A percentile compares a stretch with the other conserved stretches of the same genome.
Conservation (phyloP, 257 asterid genomes). For the Perilla frutescens region DNA sequence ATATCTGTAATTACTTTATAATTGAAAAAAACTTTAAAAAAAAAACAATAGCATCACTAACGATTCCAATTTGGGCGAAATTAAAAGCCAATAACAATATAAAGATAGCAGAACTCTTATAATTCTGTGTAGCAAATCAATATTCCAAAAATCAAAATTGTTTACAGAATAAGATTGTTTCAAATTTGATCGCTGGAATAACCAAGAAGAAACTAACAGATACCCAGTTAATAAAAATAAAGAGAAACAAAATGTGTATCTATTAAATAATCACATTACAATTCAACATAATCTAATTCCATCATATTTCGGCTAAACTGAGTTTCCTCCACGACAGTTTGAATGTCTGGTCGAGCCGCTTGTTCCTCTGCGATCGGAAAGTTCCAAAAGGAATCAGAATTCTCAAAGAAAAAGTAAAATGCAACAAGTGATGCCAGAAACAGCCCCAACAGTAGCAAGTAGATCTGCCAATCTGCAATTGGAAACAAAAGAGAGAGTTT, state of each 20-base stretch:
- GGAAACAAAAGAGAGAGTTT: slow-evolving; percentile 12
- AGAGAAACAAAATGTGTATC: not conserved
- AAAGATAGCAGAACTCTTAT: not conserved
- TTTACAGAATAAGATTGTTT: not conserved
- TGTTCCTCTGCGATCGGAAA: slow-evolving; percentile 59
- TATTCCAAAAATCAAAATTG: not conserved
- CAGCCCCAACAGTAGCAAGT: slow-evolving; percentile 75
- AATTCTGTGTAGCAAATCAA: not conserved
- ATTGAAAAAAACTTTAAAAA: no score
- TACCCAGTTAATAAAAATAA: not conserved
- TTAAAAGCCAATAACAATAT: no score
- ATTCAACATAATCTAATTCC: slow-evolving; percentile 41
- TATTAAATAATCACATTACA: not conserved
- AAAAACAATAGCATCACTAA: no score
- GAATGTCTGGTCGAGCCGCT: slow-evolving; percentile 52
- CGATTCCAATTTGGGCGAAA: no score
- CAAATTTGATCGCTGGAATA: not conserved
- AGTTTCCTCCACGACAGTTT: slow-evolving; percentile 53
- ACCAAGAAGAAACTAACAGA: not conserved
- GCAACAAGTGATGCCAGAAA: slow-evolving; percentile 78
- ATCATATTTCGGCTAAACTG: slow-evolving; percentile 53
- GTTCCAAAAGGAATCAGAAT: slow-evolving; percentile 94
- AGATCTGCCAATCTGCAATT: slow-evolving; percentile 93
- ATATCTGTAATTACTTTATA: no score
- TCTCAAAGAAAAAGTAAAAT: slow-evolving; percentile 84